Evolutionary conservation across 345 rosid species (phyloP).

Genomic region (Euphorbia tirucalli): DNA sequence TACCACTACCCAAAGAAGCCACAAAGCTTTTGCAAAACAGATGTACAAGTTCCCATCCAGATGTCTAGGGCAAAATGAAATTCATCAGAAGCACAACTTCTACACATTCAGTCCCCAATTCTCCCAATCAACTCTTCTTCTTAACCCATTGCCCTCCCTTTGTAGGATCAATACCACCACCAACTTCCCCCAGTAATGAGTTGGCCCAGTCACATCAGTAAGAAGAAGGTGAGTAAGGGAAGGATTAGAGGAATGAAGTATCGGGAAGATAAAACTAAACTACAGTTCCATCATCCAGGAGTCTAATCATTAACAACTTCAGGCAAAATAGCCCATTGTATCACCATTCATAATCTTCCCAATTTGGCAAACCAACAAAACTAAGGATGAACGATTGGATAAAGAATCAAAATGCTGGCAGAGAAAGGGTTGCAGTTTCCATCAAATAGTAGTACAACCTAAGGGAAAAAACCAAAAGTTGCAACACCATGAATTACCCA

Average conservation of each 20-base stretch:
- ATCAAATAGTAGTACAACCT: background rate
- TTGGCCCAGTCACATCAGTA: background rate
- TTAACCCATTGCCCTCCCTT: slow-evolving; percentile 8
- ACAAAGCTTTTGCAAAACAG: background rate
- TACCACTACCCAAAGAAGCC: slow-evolving; percentile 13
- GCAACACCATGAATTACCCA: background rate
- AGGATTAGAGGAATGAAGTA: slow-evolving; percentile 7
- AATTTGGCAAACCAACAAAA: background rate
- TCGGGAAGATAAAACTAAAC: background rate
- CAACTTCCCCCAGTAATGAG: slow-evolving; percentile 1
- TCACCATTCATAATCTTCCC: background rate
- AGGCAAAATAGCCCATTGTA: background rate
- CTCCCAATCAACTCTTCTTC: slow-evolving; percentile 10
- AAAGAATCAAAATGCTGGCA: slow-evolving; percentile 1
- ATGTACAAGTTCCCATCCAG: slow-evolving; percentile 15
- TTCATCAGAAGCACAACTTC: background rate
- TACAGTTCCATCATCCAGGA: slow-evolving; percentile 9
- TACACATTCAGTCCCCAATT: background rate
- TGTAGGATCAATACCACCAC: slow-evolving; percentile 7
- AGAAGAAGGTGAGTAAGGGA: slow-evolving; percentile 10
- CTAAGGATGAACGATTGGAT: background rate
- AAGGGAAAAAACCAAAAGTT: background rate
- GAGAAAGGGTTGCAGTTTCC: background rate
- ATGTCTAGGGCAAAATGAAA: background rate
- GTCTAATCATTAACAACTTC: slow-evolving; percentile 5